Percentiles rank a stretch among this genome's conserved stretches.
phyloP scores from a whole-genome alignment of 208 protist species.

The Herpetomonas muscarum region DNA sequence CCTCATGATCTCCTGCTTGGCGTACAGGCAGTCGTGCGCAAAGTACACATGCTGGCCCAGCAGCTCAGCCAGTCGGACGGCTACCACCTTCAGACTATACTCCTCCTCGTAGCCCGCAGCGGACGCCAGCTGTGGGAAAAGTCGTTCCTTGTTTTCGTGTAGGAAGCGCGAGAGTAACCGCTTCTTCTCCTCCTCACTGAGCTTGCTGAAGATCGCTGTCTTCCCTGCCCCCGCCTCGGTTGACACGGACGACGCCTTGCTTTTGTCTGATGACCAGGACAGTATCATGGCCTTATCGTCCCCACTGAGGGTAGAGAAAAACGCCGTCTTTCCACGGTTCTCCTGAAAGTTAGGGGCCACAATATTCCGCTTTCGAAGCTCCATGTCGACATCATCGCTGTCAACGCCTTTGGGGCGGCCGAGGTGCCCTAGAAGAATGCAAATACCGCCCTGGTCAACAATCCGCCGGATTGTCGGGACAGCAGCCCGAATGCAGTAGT shows the following conservation, averaged over 20 bases:
- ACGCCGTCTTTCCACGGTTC: slow-evolving; percentile 60
- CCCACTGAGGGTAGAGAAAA: slow-evolving; percentile 54
- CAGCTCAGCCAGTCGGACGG: slow-evolving; percentile 86
- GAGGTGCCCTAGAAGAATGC: slow-evolving; percentile 95
- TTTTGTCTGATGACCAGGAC: slow-evolving; percentile 37
- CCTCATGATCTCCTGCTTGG: slow-evolving; percentile 46
- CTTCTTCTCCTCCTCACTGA: slow-evolving; percentile 74
- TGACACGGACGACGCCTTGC: slow-evolving; percentile 35
- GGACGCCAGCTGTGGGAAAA: slow-evolving; percentile 50
- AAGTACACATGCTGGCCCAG: slow-evolving; percentile 80
- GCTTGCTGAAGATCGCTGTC: slow-evolving; percentile 45
- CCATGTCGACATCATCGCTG: slow-evolving; percentile 25
- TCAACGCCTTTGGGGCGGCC: slow-evolving; percentile 95
- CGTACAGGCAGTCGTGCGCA: slow-evolving; percentile 76
- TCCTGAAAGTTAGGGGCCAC: slow-evolving; percentile 28
- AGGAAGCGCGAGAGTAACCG: slow-evolving; percentile 45
- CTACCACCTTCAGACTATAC: slow-evolving; percentile 92
- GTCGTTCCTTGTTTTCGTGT: slow-evolving; percentile 54
- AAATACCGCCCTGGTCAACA: slow-evolving; percentile 90
- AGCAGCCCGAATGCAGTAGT: slow-evolving; percentile 92
- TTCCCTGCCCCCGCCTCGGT: slow-evolving; percentile 43
- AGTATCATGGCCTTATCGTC: slow-evolving; percentile 69
- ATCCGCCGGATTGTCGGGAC: slow-evolving; percentile 95
- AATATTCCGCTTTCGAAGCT: slow-evolving; percentile 21
- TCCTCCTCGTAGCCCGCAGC: slow-evolving; percentile 68